Base-by-base conservation (phyloP, 2,329 filamentous ascomycete species). In the Bipolaris gigantea region DNA sequence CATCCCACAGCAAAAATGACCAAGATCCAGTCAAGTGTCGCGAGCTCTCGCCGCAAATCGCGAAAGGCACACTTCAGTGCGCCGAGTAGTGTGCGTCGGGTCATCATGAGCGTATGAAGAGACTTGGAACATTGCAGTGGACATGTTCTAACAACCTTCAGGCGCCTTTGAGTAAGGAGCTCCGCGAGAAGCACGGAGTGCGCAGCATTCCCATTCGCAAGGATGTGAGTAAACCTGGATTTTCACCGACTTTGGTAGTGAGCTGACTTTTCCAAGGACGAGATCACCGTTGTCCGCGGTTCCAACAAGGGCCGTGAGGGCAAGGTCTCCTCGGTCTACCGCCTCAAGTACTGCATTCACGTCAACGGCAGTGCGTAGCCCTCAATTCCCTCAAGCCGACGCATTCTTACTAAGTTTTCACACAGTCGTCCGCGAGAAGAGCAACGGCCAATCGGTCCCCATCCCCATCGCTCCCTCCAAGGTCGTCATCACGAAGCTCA, bases 141-240 rank as follows among this genome's bases (percentile, higher is more conserved):
- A 63, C 57, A 60, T 66, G 60, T 67, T 67, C 66, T 72, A 60
- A 73, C 66, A 62, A 56, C 60, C 57, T 64, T 58, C 65, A 74
- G 70, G 73, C 73, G 64, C 73, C 72, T 53, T 62, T 74, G 63
- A 74, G 73, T 72, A 75, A 96, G 86, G 94, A 99, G 84, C 87
- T 99, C 78, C 89, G 92, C 77, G 92, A 96, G 83, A 94, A 99
- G 88, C 90, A 99, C 89, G 96, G 96, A 81, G 94, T 97, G 85
- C 69, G 89, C 61, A 71, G 70, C 80, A 96, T 97, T 79, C 94
- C 93, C 77, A 86, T 97, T 84, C 91, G 93, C 84, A 96, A 96
- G 84, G 93, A 96, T 59, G 71, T 73, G 68, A 64, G 70, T 66
- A 58, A 48, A 77, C 90, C 11, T 32, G 13, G 19, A 18, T 45